Base-by-base conservation (phyloP, 306 rosid species). In the Cercis canadensis region DNA sequence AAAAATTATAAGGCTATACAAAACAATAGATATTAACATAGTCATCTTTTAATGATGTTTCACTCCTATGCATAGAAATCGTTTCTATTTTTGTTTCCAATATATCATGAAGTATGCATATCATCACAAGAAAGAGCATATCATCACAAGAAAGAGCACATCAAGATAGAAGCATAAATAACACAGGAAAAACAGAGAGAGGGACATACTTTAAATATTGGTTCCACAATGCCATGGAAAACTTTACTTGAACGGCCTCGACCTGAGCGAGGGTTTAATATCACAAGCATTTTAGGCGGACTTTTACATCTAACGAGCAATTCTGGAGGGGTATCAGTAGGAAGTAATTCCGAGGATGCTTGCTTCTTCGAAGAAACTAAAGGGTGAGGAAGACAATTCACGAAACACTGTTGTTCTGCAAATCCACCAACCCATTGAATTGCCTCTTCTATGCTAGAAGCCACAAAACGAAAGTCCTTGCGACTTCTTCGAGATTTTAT, bases 201-300 rank as follows among this genome's bases (percentile, higher is more conserved):
- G 33, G 41, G 57, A 61, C 78, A 62, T 82, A 91, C 99, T 97
- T 72, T 87, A 65, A 94, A 89, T 72, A 94, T 91, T 8, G 99
- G 99, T 79, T 94, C 99, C 44, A 91, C 99, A 62, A 86, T 61
- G 59, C 62, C 69, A 56, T 94, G 91, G 79, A 91, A 94, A 80
- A 94, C 96, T 85, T 94, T 94, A 79, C 91, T 94, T 19, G 99
- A 94, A 71, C 97, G 95, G 51, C 99, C 99, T 39, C 92, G 87
- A 32, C 99, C 99, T 11, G 99, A 94, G 66, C 86, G 92, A 53
- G 99, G 99, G 78, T 94, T 94, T 79, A 94, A 83, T 81, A 94
- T 94, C 60, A 94, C 99, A 52, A 94, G 99, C 91, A 94, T 89
- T 75, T 83, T 94, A 21, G 99, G 97, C 0, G 95, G 92, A 67